phyloP scores from a whole-genome alignment of 805 yeast species.

The Kuraishia ogatae region DNA sequence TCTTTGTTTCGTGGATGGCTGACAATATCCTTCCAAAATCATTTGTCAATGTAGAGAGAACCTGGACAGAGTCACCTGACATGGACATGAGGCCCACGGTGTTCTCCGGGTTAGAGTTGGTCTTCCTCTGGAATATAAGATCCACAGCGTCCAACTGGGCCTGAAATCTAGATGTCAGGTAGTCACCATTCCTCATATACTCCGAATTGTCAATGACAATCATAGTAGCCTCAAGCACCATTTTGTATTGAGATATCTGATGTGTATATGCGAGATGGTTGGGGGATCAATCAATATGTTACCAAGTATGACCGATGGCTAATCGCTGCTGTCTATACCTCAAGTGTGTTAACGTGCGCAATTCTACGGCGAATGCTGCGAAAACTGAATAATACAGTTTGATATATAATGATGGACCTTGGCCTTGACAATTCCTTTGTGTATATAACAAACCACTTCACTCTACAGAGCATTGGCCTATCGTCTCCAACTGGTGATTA shows the following conservation, averaged over 20 bases:
- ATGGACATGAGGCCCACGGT: constrained; percentile 87
- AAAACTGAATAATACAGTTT: too few species aligned
- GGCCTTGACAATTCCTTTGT: too few species aligned
- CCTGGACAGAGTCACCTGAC: constrained; percentile 82
- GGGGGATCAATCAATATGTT: not conserved
- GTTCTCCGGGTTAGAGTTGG: constrained; percentile 85
- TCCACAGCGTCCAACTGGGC: constrained; percentile 91
- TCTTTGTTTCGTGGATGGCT: constrained; percentile 73
- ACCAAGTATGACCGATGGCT: not conserved
- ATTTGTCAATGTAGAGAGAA: constrained; percentile 78
- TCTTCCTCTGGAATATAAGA: constrained; percentile 75
- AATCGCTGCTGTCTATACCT: not conserved
- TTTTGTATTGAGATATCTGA: constrained; percentile 21
- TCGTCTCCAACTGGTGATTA: too few species aligned
- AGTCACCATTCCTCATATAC: constrained; percentile 93
- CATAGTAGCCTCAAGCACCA: constrained; percentile 97
- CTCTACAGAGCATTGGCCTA: too few species aligned
- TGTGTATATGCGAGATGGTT: not conserved
- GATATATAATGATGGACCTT: too few species aligned
- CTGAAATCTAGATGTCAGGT: constrained; percentile 76
- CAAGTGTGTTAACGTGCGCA: not conserved
- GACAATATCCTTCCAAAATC: constrained; percentile 81
- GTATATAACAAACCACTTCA: too few species aligned
- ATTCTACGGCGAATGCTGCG: not conserved
- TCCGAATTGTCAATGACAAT: constrained; percentile 93